A percentile compares a stretch with the other conserved stretches of the same genome.
Evolutionary conservation across 768 basidiomycete species (phyloP).

Genomic region (Agaricus bisporus): DNA sequence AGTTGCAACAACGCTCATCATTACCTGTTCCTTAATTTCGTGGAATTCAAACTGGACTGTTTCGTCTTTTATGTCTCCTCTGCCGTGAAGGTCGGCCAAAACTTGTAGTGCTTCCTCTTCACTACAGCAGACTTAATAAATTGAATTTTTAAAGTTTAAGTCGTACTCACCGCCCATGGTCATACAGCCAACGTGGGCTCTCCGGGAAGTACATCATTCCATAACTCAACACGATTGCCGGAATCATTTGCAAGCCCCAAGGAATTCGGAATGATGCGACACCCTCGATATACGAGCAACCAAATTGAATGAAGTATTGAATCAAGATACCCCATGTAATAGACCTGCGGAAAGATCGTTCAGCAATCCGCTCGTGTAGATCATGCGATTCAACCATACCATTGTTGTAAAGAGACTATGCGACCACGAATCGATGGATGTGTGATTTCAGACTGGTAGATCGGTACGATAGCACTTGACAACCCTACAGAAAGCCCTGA

Average conservation of each 20-base stretch:
- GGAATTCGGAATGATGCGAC: constrained; percentile 74
- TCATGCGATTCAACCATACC: constrained; percentile 20
- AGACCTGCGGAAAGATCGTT: constrained; percentile 25
- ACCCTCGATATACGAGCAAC: constrained; percentile 67
- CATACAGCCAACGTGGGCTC: constrained; percentile 67
- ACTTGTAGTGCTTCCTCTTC: constrained; percentile 64
- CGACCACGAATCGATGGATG: constrained; percentile 67
- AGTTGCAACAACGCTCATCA: background rate
- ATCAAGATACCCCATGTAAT: constrained; percentile 77
- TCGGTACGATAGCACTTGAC: constrained; percentile 59
- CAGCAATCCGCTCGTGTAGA: background rate
- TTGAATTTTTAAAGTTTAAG: background rate
- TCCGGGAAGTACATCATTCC: constrained; percentile 70
- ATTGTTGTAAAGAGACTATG: constrained; percentile 74
- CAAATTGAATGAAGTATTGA: constrained; percentile 73
- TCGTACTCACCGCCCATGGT: constrained; percentile 41
- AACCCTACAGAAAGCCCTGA: constrained; percentile 65
- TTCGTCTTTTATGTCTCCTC: constrained; percentile 49
- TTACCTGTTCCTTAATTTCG: constrained; percentile 52
- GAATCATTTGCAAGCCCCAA: constrained; percentile 77
- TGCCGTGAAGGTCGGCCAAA: constrained; percentile 69
- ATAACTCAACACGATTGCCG: constrained; percentile 59
- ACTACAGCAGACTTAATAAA: constrained; percentile 16
- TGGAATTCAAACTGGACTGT: constrained; percentile 66
- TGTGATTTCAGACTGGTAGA: constrained; percentile 75